Percentiles rank a stretch among this genome's conserved stretches.
Conservation (phyloP, 257 asterid genomes). For the Misopates orontium region DNA sequence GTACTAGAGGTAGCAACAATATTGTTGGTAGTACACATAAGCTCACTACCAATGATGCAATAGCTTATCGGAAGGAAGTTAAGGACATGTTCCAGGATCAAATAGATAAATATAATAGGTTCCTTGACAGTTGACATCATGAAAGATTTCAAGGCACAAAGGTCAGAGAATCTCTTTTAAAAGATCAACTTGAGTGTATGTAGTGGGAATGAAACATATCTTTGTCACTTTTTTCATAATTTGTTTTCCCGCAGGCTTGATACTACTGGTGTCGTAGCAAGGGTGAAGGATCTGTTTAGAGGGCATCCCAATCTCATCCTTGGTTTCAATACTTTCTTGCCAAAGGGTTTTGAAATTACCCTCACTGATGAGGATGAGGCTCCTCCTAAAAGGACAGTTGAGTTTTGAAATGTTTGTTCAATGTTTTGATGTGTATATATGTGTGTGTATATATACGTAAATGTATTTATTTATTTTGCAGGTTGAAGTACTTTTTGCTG, state of each 20-base stretch:
- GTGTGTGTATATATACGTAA: neutral
- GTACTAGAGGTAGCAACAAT: constrained; percentile 4
- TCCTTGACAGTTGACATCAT: constrained; percentile 70
- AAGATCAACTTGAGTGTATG: neutral
- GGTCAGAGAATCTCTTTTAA: constrained; percentile 40
- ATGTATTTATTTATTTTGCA: too few relatives aligned
- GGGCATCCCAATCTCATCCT: constrained; percentile 85
- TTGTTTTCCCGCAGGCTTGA: constrained; percentile 32
- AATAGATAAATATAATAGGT: constrained; percentile 78
- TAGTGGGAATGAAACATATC: neutral
- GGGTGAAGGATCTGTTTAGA: constrained; percentile 87
- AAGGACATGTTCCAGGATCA: constrained; percentile 58
- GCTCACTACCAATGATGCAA: constrained; percentile 61
- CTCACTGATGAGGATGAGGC: constrained; percentile 75
- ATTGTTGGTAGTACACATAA: constrained; percentile 61
- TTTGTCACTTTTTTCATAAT: neutral
- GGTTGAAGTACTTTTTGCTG: too few relatives aligned
- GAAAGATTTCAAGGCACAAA: constrained; percentile 95
- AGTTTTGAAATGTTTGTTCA: constrained; percentile 42
- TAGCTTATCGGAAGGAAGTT: constrained; percentile 81
- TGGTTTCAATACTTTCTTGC: constrained; percentile 91
- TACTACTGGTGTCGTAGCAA: constrained; percentile 78
- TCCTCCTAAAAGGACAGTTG: constrained; percentile 79
- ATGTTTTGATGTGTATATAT: neutral
- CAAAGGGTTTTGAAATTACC: constrained; percentile 86